Evolutionary conservation across 352 stramenopile species (phyloP).

Genomic region (Phytophthora sojae): DNA sequence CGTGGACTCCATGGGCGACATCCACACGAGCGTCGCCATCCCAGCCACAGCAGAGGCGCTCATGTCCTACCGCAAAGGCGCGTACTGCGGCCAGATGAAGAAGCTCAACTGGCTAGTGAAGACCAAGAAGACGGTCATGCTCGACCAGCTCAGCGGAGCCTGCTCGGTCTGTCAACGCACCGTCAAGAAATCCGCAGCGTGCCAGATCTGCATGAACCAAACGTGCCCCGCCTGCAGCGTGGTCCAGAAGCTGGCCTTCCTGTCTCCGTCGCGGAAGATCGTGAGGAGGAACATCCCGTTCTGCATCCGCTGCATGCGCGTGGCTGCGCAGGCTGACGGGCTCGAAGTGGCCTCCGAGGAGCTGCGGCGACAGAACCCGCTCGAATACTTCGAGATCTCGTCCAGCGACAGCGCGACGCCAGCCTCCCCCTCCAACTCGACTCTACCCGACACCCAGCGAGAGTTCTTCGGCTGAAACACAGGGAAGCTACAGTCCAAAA

Average conservation of each 20-base stretch:
- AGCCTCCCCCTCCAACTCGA: conserved; percentile 42
- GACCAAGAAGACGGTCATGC: conserved; percentile 43
- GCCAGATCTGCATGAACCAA: conserved; percentile 47
- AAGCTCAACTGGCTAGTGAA: conserved; percentile 52
- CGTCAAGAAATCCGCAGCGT: conserved; percentile 25
- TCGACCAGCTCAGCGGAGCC: conserved; percentile 22
- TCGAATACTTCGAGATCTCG: conserved; percentile 43
- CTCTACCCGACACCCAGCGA: conserved; percentile 38
- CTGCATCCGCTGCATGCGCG: conserved; percentile 36
- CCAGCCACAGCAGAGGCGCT: conserved; percentile 39
- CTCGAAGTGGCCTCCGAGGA: conserved; percentile 46
- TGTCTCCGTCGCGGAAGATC: conserved; percentile 29
- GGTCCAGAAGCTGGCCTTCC: conserved; percentile 34
- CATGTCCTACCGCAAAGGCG: conserved; percentile 48
- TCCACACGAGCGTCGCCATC: conserved; percentile 41
- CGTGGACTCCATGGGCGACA: conserved; percentile 46
- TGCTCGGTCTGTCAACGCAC: conserved; percentile 32
- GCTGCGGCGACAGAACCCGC: conserved; percentile 34
- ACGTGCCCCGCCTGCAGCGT: conserved; percentile 37
- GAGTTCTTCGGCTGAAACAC: conserved; percentile 45
- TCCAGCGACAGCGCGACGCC: conserved; percentile 31
- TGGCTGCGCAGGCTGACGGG: conserved; percentile 28
- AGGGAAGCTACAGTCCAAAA: background rate
- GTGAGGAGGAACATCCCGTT: conserved; percentile 34
- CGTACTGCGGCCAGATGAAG: conserved; percentile 52